Evolutionary conservation across 2,329 filamentous ascomycete genomes (phyloP), one percentile per base, ranked within the genome.

Genomic region (Diaporthe longicolla): DNA sequence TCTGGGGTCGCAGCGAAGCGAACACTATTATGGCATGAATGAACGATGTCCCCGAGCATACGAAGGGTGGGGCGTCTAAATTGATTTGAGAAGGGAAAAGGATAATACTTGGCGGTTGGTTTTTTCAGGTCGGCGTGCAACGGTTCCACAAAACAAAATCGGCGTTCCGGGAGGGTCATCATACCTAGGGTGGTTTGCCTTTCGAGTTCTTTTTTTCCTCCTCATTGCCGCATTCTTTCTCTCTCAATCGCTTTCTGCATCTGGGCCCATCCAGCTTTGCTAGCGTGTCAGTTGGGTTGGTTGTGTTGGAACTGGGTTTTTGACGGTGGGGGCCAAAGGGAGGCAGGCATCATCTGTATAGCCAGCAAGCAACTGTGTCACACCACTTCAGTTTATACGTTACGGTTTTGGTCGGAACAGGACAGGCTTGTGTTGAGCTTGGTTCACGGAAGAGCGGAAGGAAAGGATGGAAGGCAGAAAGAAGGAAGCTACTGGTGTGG

Each of bases 31-130:
- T 24, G 61, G 71, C 66, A 71, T 74, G 63, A 70, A 58, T 59
- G 68, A 74, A 24, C 48, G 71, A 75, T 24, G 75, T 75, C 74
- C 73, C 63, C 45, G 74, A 69, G 76, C 73, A 78, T 72, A 78
- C 76, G 77, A 73, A 11, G 71, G 73, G 59, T 21, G 26, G 63
- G 70, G 75, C 68, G 43, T 55, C 58, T 50, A 50, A 58, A 65
- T 69, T 37, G 48, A 58, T 65, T 68, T 52, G 11, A 52, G 48
- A 65, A 65, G 65, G 74, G 68, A 71, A 74, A 75, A 50, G 57
- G 55, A 73, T 58, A 66, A 48, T 63, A 55, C 24, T 74, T 17
- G 15, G 55, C 24, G 70, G 57, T 61, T 50, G 45, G 45, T 71
- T 45, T 19, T 50, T 57, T 40, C 68, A 61, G 58, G 40, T 13